Evolutionary conservation across 140 eudicot species (phyloP).

Genomic region (Bidens hawaiensis): DNA sequence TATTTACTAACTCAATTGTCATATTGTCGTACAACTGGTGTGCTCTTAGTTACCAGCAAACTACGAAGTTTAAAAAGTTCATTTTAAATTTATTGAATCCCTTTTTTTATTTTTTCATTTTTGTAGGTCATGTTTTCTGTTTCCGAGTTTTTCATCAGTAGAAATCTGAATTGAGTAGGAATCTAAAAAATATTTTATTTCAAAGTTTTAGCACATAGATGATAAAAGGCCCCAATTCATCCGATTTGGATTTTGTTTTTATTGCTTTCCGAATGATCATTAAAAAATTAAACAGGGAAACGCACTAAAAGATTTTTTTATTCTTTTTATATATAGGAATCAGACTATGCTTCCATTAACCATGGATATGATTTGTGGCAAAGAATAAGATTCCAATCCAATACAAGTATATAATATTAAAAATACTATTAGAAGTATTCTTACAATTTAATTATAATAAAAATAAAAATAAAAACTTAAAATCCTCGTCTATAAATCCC

Average conservation of each 20-base stretch:
- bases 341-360: conserved; percentile 28
- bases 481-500: conserved; percentile 19
- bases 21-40: background rate
- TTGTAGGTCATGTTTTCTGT: no score
- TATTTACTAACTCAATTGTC: background rate
- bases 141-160: no score
- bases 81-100: no score
- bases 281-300: background rate
- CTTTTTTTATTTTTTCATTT: no score
- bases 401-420: background rate
- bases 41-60: background rate
- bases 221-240: background rate
- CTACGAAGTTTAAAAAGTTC: background rate
- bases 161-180: no score
- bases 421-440: background rate
- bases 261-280: background rate
- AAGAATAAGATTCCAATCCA: background rate
- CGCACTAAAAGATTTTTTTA: conserved; percentile 13
- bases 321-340: conserved; percentile 6
- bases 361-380: conserved; percentile 16
- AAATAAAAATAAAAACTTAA: background rate
- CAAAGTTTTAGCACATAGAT: background rate
- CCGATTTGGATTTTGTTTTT: background rate
- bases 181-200: no score
- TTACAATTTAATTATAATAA: background rate